These are phyloP conservation scores for Ambrosia artemisiifolia DNA, from an alignment of 129 eudicot genomes.

Conservation along the genomic window DNA sequence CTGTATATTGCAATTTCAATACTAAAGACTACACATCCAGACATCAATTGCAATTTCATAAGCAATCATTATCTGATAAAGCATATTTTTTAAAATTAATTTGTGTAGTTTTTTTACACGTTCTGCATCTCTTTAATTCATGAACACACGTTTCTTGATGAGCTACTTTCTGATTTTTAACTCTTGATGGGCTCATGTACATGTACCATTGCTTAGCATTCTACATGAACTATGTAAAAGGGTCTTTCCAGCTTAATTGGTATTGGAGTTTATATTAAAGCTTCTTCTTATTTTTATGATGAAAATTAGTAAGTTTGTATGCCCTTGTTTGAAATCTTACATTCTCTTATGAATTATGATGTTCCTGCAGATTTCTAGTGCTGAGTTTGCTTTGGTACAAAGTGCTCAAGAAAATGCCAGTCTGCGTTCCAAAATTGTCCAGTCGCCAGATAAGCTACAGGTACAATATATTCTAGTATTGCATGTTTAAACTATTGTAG, in stretches of 20 bases:
- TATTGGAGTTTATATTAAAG: neutral
- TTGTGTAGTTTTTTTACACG: too few species aligned
- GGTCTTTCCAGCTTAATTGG: neutral
- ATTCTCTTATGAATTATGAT: neutral
- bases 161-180: too few species aligned
- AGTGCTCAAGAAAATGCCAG: conserved; percentile 78
- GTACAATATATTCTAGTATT: neutral
- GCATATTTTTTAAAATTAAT: too few species aligned
- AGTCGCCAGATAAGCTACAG: conserved; percentile 51
- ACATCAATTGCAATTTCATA: neutral
- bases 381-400: conserved; percentile 79
- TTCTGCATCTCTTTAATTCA: too few species aligned
- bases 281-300: neutral
- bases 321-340: conserved; percentile 12
- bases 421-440: conserved; percentile 82
- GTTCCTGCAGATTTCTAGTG: conserved; percentile 54
- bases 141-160: neutral
- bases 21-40: neutral
- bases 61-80: neutral
- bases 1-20: neutral
- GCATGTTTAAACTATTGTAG: neutral
- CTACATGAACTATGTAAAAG: neutral
- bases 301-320: neutral
- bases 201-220: neutral
- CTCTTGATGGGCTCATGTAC: neutral